A percentile compares a stretch with the other conserved stretches of the same genome.
These are phyloP conservation scores for Echinosophora koreensis DNA, from an alignment of 306 rosid genomes.

Conservation along the genomic window DNA sequence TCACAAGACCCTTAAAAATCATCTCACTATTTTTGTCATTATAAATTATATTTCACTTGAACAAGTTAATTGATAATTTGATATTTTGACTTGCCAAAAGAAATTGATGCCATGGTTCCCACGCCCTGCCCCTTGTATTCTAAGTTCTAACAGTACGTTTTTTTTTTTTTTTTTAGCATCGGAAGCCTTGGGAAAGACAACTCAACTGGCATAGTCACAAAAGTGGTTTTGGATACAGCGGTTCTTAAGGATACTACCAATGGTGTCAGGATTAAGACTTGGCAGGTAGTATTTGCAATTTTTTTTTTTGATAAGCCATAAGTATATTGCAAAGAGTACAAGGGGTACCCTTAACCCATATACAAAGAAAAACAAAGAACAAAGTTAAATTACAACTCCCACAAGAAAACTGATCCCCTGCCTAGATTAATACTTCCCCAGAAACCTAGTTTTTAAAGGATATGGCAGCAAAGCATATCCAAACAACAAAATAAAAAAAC, in stretches of 20 bases:
- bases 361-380: too few relatives aligned
- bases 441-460: too few relatives aligned
- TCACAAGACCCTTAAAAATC: background rate
- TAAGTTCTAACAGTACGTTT: background rate
- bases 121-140: background rate
- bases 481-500: too few relatives aligned
- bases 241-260: conserved; percentile 74
- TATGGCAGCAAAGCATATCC: too few relatives aligned
- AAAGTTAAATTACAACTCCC: too few relatives aligned
- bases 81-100: background rate
- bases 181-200: conserved; percentile 99
- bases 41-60: background rate
- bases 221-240: conserved; percentile 92
- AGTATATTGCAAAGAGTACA: too few relatives aligned
- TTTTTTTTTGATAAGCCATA: too few relatives aligned
- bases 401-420: too few relatives aligned
- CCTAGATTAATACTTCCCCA: too few relatives aligned
- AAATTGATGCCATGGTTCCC: background rate
- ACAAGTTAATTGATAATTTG: background rate
- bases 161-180: conserved; percentile 65
- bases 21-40: background rate
- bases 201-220: conserved; percentile 81
- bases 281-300: conserved; percentile 75
- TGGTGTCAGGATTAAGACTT: conserved; percentile 94
- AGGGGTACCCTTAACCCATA: too few relatives aligned